Percentiles rank a stretch among this genome's conserved stretches.
These are phyloP conservation scores for Mitosporidium daphniae DNA, from an alignment of 371 early-diverging fungal species.

Conservation along the genomic window DNA sequence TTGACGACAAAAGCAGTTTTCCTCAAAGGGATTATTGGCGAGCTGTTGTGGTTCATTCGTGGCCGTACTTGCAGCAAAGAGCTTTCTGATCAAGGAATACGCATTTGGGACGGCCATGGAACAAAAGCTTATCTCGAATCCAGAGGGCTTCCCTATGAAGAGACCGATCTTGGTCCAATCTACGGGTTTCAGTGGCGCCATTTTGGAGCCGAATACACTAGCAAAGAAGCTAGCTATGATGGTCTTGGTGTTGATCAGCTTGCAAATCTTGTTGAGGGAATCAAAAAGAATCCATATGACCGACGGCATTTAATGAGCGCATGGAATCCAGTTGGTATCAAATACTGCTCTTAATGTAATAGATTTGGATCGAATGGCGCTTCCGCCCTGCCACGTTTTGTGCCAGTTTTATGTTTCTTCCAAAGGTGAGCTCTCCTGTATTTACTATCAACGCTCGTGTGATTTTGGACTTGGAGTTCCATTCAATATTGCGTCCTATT, in stretches of 20 bases:
- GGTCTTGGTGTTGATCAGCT: conserved; percentile 86
- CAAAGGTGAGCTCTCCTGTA: conserved; percentile 28
- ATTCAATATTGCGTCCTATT: conserved; percentile 94
- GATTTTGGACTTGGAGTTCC: conserved; percentile 97
- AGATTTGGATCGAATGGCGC: conserved; percentile 26
- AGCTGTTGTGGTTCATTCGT: conserved; percentile 79
- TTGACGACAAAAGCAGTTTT: conserved; percentile 86
- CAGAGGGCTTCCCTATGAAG: conserved; percentile 30
- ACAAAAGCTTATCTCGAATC: conserved; percentile 55
- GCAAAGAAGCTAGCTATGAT: conserved; percentile 48
- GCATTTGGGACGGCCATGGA: conserved; percentile 94
- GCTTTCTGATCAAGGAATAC: conserved; percentile 35
- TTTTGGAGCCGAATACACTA: conserved; percentile 73
- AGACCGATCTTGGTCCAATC: conserved; percentile 88
- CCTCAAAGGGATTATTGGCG: conserved; percentile 60
- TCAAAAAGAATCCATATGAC: conserved; percentile 31
- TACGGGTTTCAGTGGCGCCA: conserved; percentile 99
- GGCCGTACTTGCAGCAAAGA: conserved; percentile 55
- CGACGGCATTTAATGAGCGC: conserved; percentile 70
- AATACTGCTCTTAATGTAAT: neutral
- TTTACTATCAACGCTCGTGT: conserved; percentile 85
- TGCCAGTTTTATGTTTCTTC: conserved; percentile 54
- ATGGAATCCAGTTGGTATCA: conserved; percentile 83
- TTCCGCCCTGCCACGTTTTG: conserved; percentile 79
- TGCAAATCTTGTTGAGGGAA: conserved; percentile 42